A percentile compares a stretch with the other conserved stretches of the same genome.
These are phyloP conservation scores for Diplodia corticola DNA, from an alignment of 2,329 filamentous ascomycete genomes.

Conservation along the genomic window DNA sequence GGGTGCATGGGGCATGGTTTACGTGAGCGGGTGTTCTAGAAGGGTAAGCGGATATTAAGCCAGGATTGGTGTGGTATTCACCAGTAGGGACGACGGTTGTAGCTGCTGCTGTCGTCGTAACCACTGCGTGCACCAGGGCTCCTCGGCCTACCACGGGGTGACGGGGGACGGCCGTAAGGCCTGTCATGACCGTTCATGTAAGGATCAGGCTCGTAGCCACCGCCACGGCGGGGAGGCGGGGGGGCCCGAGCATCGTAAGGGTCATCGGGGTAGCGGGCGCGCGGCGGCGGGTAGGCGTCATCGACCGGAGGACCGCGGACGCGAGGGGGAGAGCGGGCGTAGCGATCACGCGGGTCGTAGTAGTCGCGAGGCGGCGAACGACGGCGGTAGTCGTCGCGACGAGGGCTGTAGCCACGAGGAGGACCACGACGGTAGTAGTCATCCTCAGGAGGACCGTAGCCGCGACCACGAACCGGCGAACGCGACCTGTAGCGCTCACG, in stretches of 20 bases:
- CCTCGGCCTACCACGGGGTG: slow-evolving; percentile 40
- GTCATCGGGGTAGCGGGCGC: slow-evolving; percentile 69
- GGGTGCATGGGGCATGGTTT: slow-evolving; percentile 15
- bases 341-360: slow-evolving; percentile 76
- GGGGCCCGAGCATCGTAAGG: slow-evolving; percentile 62
- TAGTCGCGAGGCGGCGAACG: slow-evolving; percentile 78
- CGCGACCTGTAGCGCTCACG: slow-evolving; percentile 78
- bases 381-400: slow-evolving; percentile 83
- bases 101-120: slow-evolving; percentile 56
- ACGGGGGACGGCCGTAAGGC: slow-evolving; percentile 53
- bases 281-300: slow-evolving; percentile 69
- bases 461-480: slow-evolving; percentile 63
- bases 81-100: slow-evolving; percentile 55
- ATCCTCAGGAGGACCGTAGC: slow-evolving; percentile 63
- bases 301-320: slow-evolving; percentile 70
- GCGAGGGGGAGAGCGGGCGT: slow-evolving; percentile 71
- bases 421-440: slow-evolving; percentile 78
- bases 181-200: slow-evolving; percentile 60
- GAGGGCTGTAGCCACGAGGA: slow-evolving; percentile 80
- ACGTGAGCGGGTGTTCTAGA: slow-evolving; percentile 18
- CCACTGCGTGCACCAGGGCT: slow-evolving; percentile 63
- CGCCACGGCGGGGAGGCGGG: slow-evolving; percentile 50
- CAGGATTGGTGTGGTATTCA: slow-evolving; percentile 26
- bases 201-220: slow-evolving; percentile 56
- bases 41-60: slow-evolving; percentile 19